Evolutionary conservation across 2,329 filamentous ascomycete species (phyloP).

Genomic region (Fusarium tjaetaba): DNA sequence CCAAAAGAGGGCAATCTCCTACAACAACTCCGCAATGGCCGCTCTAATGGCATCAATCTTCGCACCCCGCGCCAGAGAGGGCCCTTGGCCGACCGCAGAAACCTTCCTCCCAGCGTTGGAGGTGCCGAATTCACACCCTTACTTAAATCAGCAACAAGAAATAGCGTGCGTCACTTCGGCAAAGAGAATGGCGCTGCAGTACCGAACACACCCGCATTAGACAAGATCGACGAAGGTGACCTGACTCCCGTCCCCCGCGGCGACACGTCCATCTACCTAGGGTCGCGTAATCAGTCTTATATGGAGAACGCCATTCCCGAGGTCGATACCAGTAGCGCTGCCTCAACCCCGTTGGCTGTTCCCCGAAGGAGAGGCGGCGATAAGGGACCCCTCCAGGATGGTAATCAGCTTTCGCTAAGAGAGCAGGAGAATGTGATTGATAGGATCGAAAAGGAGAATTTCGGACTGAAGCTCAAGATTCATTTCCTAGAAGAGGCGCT

Average conservation of each 20-base stretch:
- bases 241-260: slow-evolving; percentile 79
- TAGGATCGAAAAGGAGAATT: slow-evolving; percentile 98
- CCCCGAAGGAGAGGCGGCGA: slow-evolving; percentile 70
- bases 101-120: slow-evolving; percentile 71
- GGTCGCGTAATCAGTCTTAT: slow-evolving; percentile 72
- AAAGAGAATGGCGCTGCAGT: slow-evolving; percentile 69
- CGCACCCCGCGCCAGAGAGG: slow-evolving; percentile 79
- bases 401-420: slow-evolving; percentile 88
- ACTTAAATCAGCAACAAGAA: slow-evolving; percentile 81
- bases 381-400: slow-evolving; percentile 79
- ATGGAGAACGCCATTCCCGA: slow-evolving; percentile 78
- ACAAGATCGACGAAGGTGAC: slow-evolving; percentile 75
- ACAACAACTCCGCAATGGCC: slow-evolving; percentile 76
- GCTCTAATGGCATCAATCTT: slow-evolving; percentile 65
- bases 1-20: slow-evolving; percentile 75
- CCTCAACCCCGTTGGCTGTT: slow-evolving; percentile 82
- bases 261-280: slow-evolving; percentile 76
- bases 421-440: slow-evolving; percentile 97
- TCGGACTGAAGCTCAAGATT: slow-evolving; percentile 94
- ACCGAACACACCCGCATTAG: slow-evolving; percentile 74
- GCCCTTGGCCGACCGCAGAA: slow-evolving; percentile 76
- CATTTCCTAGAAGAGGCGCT: slow-evolving; percentile 95
- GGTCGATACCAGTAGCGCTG: slow-evolving; percentile 79
- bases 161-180: slow-evolving; percentile 72
- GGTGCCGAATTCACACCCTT: slow-evolving; percentile 92